Evolutionary conservation across 441 rosid species (phyloP).

Genomic region (Populus trichocarpa): DNA sequence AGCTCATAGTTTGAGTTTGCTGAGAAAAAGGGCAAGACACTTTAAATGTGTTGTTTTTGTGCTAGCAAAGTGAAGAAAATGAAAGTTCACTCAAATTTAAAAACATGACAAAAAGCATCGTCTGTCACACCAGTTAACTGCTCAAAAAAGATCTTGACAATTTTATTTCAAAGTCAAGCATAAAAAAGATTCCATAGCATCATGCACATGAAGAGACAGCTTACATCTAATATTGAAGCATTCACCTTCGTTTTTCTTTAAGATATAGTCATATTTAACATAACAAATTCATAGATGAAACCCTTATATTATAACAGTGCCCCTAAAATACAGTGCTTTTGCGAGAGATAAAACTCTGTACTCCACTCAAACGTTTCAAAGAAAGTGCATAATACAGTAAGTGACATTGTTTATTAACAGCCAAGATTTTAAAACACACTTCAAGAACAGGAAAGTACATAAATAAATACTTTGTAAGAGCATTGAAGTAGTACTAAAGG

Average conservation of each 20-base stretch:
- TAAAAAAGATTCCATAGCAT: background rate
- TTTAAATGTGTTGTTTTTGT: background rate
- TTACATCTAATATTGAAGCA: background rate
- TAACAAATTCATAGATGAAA: background rate
- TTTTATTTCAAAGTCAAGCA: background rate
- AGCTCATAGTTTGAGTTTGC: constrained; percentile 95
- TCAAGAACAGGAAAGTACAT: background rate
- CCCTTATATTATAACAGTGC: background rate
- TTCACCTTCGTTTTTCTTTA: background rate
- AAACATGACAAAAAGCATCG: background rate
- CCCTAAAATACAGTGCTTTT: background rate
- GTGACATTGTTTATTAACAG: background rate
- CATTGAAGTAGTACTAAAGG: background rate
- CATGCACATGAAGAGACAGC: background rate
- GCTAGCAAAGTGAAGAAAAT: background rate
- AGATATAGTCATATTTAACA: background rate
- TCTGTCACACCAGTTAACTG: background rate
- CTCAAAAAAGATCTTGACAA: background rate
- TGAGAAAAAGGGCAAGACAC: constrained; percentile 17
- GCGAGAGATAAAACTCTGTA: background rate
- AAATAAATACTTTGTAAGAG: background rate
- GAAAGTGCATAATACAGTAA: background rate
- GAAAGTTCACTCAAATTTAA: background rate
- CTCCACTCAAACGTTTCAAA: background rate
- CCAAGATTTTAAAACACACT: background rate